A percentile compares a stretch with the other conserved stretches of the same genome.
Evolutionary conservation across 352 stramenopile genomes (phyloP).

Genomic region (Pythium dissotocum): DNA sequence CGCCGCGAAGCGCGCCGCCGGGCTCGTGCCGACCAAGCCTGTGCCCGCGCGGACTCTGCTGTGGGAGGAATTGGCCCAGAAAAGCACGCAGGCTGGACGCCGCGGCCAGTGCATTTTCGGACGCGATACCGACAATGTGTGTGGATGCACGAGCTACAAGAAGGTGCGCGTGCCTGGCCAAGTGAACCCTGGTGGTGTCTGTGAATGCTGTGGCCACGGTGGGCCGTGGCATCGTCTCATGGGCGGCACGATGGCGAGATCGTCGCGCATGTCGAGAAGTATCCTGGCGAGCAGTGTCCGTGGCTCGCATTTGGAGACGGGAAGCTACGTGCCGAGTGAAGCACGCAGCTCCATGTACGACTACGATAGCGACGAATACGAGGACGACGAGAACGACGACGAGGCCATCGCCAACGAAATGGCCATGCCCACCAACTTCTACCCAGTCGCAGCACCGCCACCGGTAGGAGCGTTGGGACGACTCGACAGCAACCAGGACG

Average conservation of each 20-base stretch:
- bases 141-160: conserved; percentile 62
- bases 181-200: conserved; percentile 58
- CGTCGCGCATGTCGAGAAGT: conserved; percentile 19
- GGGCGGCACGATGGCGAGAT: conserved; percentile 44
- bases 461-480: neutral
- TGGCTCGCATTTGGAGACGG: conserved; percentile 13
- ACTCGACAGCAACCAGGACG: conserved; percentile 6
- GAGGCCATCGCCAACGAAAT: conserved; percentile 73
- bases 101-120: conserved; percentile 74
- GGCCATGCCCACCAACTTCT: conserved; percentile 44
- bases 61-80: conserved; percentile 76
- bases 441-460: conserved; percentile 7
- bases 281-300: conserved; percentile 33
- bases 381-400: conserved; percentile 43
- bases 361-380: conserved; percentile 45
- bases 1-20: conserved; percentile 70
- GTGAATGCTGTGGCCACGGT: conserved; percentile 70
- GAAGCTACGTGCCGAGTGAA: conserved; percentile 22
- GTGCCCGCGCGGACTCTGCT: conserved; percentile 72
- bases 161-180: conserved; percentile 38
- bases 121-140: conserved; percentile 47
- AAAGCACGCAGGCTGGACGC: conserved; percentile 28
- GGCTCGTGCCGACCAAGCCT: conserved; percentile 67
- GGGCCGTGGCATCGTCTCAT: conserved; percentile 67
- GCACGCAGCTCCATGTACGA: conserved; percentile 30